phyloP scores from a whole-genome alignment of 2,329 filamentous ascomycete genomes.

The Trichoderma semiorbis region DNA sequence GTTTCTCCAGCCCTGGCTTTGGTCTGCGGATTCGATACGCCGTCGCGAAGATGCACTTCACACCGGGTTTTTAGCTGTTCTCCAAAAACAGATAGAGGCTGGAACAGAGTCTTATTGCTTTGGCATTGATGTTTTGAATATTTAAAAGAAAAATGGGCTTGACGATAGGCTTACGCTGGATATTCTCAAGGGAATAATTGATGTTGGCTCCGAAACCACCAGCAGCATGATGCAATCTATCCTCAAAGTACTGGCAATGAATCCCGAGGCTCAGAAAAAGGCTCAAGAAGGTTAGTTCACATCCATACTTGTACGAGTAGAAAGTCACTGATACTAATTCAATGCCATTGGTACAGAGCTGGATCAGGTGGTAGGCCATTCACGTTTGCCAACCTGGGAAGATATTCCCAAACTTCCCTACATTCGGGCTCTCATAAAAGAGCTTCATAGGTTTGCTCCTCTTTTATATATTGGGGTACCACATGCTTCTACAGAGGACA shows the following conservation, averaged over 20 bases:
- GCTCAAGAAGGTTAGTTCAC: neutral
- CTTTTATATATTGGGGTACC: neutral
- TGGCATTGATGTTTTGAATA: neutral
- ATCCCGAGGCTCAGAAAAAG: neutral
- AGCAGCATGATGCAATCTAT: slow-evolving; percentile 13
- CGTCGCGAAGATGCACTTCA: neutral
- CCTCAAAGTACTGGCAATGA: slow-evolving; percentile 2
- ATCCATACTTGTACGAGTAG: too few species aligned
- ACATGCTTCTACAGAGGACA: neutral
- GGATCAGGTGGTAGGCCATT: slow-evolving; percentile 40
- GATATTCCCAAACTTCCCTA: slow-evolving; percentile 46
- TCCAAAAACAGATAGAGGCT: neutral
- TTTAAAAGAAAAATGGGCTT: neutral
- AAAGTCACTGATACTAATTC: neutral
- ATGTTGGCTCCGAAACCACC: slow-evolving; percentile 12
- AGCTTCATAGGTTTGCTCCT: slow-evolving; percentile 20
- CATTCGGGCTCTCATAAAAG: slow-evolving; percentile 30
- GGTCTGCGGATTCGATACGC: neutral
- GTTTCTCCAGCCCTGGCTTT: slow-evolving; percentile 14
- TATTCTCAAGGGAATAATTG: neutral
- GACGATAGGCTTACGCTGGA: neutral
- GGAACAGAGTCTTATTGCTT: slow-evolving; percentile 4
- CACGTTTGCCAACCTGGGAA: slow-evolving; percentile 41
- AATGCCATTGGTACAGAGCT: slow-evolving; percentile 32
- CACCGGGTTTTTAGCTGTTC: neutral